phyloP scores from a whole-genome alignment of 768 basidiomycete genomes.

The Lentinula aciculospora region DNA sequence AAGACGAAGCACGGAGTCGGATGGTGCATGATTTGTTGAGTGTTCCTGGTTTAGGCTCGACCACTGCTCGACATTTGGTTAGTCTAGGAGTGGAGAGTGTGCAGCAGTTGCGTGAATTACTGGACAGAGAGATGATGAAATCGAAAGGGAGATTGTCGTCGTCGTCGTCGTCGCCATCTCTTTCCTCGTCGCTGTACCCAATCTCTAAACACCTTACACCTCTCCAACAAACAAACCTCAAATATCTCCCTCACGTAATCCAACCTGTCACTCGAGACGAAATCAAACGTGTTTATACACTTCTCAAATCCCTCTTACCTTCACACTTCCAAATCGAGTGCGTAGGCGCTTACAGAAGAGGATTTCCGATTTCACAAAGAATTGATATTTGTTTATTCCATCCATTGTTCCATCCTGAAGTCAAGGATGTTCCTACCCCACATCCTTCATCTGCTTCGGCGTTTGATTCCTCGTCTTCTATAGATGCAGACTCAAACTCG shows the following conservation, averaged over 20 bases:
- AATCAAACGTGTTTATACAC: not conserved
- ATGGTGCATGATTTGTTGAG: not conserved
- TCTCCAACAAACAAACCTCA: not conserved
- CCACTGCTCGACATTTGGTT: not conserved
- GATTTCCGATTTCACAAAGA: conserved; percentile 10
- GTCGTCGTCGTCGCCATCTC: no score
- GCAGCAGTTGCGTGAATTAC: not conserved
- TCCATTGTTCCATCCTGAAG: conserved; percentile 11
- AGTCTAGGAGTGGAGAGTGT: not conserved
- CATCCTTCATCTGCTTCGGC: conserved; percentile 1
- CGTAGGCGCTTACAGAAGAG: not conserved
- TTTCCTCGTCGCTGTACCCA: not conserved
- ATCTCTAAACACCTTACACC: not conserved
- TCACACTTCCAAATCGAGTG: not conserved
- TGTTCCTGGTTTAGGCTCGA: not conserved
- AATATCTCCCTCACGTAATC: not conserved
- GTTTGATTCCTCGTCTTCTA: no score
- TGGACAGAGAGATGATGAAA: not conserved
- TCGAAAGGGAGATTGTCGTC: no score
- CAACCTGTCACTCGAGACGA: conserved; percentile 1
- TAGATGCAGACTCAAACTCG: no score
- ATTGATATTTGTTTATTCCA: conserved; percentile 26
- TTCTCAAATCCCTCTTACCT: not conserved
- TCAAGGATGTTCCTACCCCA: conserved; percentile 20
- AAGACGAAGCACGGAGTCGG: not conserved